Conservation (phyloP, 257 asterid species). For the Solanum bukasovii region DNA sequence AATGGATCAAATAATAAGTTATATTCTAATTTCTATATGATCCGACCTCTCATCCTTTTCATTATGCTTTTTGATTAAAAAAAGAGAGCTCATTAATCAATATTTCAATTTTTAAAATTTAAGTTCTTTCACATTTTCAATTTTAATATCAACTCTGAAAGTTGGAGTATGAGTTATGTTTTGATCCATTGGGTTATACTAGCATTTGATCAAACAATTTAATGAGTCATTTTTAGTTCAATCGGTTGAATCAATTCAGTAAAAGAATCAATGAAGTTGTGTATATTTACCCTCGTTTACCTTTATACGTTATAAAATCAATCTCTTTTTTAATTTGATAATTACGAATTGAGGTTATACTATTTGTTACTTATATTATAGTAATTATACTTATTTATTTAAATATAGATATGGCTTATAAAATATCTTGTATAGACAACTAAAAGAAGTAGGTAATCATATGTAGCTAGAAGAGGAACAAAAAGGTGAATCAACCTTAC, state of each 20-base stretch:
- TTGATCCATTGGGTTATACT: not conserved
- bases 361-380: too few species aligned
- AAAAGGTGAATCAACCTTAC: constrained; percentile 13
- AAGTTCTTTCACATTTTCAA: not conserved
- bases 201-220: not conserved
- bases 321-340: not conserved
- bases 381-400: not conserved
- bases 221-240: not conserved
- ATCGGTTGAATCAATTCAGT: too few species aligned
- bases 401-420: not conserved
- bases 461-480: constrained; percentile 10
- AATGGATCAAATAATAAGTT: not conserved
- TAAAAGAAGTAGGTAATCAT: not conserved
- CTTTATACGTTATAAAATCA: not conserved
- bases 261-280: not conserved
- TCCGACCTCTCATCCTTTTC: too few species aligned
- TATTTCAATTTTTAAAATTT: too few species aligned
- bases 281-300: not conserved
- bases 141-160: not conserved
- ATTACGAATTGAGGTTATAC: not conserved
- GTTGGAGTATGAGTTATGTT: not conserved
- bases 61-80: too few species aligned
- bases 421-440: not conserved
- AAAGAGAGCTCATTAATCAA: too few species aligned
- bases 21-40: too few species aligned